phyloP scores from a whole-genome alignment of 2,329 filamentous ascomycete genomes.

The Nemania sp. region DNA sequence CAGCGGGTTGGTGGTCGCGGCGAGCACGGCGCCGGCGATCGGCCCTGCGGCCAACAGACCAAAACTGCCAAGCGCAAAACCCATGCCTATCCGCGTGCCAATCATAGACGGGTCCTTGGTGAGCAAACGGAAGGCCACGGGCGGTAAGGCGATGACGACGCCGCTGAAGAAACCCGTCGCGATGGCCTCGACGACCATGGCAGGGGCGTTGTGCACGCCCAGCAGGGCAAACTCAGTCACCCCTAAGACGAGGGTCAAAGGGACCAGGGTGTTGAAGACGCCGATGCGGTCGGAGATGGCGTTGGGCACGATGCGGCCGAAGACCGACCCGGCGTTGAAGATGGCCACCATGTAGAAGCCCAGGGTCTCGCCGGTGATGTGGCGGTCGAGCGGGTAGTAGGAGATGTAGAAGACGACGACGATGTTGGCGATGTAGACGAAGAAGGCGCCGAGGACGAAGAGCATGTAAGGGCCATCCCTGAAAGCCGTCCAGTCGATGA shows the following conservation, averaged over 20 bases:
- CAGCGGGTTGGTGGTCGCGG: slow-evolving; percentile 14
- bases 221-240: slow-evolving; percentile 39
- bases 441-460: slow-evolving; percentile 39
- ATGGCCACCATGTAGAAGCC: slow-evolving; percentile 48
- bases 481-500: slow-evolving; percentile 46
- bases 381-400: slow-evolving; percentile 31
- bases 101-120: slow-evolving; percentile 46
- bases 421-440: slow-evolving; percentile 47
- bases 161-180: slow-evolving; percentile 49
- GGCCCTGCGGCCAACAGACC: slow-evolving; percentile 42
- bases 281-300: slow-evolving; percentile 44
- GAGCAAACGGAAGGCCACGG: slow-evolving; percentile 44
- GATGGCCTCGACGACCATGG: slow-evolving; percentile 41
- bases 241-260: background rate
- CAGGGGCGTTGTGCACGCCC: slow-evolving; percentile 37
- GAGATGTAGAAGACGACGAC: slow-evolving; percentile 46
- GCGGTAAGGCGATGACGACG: slow-evolving; percentile 47
- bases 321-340: slow-evolving; percentile 45
- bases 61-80: slow-evolving; percentile 38
- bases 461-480: slow-evolving; percentile 43
- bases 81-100: slow-evolving; percentile 48
- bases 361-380: slow-evolving; percentile 37
- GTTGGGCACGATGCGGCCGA: slow-evolving; percentile 46
- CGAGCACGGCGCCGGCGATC: slow-evolving; percentile 41
- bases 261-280: slow-evolving; percentile 38